Base-by-base conservation (phyloP, 441 rosid species). In the Heliophila coronopifolia region DNA sequence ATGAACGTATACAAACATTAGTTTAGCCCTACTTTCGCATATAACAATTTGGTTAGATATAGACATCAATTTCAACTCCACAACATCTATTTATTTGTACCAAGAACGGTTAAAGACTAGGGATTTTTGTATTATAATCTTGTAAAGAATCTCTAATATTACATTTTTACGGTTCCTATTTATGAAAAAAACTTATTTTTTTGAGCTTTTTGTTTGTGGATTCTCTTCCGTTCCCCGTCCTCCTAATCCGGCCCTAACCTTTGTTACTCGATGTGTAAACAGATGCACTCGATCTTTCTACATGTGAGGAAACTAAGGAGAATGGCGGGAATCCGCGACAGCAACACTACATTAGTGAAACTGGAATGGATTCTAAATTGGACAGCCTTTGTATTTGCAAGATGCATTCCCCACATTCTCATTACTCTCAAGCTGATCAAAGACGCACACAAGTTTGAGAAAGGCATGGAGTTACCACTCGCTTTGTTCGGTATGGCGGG, bases 241-340 rank as follows among this genome's bases (percentile, higher is more conserved):
- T n/a, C n/a, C n/a, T n/a, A n/a, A n/a, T n/a, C n/a, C n/a, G n/a
- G n/a, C n/a, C n/a, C n/a, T 31, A 12, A 18, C 15, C 2, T 20
- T 48, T 9, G 10, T 50, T 50, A 9, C 10, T 5, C 4, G 9
- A 16, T 50, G 26, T 58, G 50, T 54, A 10, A 25, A 32, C 86
- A 90, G 98, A 68, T 90, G 68, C 96, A 90, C 67, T 86, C 96
- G 14, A 66, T 90, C 65, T 84, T 86, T 62, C 80, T 90, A 4
- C 96, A 90, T 50, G 72, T 73, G 70, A 84, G 98, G 68, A 86
- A 86, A 72, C 59, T 90, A 34, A 65, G 98, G 42, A 69, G 94
- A 63, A 86, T 90, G 96, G 88, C 86, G 4, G 94, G 98, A 8
- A 42, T 84, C 51, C 86, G 94, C 0, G 77, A 82, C 65, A 65